These are phyloP conservation scores for Albugo laibachii DNA, from an alignment of 352 stramenopile genomes.

Conservation along the genomic window DNA sequence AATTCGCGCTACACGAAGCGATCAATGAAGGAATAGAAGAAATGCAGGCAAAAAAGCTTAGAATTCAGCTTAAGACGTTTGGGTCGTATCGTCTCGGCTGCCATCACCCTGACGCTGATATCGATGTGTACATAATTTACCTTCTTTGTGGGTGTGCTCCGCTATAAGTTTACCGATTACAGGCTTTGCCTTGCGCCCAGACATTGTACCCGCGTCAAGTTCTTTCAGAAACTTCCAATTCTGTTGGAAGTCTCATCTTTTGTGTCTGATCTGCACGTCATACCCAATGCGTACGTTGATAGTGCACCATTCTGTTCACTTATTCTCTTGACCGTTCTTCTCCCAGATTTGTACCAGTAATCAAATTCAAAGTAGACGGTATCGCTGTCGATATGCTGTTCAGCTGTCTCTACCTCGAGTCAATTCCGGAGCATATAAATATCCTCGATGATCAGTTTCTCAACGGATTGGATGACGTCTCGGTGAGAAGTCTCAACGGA, in stretches of 20 bases:
- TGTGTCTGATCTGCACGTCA: constrained; percentile 58
- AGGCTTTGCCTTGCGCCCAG: constrained; percentile 67
- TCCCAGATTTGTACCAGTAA: constrained; percentile 71
- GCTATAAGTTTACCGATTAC: constrained; percentile 3
- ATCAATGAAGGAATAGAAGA: constrained; percentile 21
- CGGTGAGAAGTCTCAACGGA: constrained; percentile 87
- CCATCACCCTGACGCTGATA: constrained; percentile 70
- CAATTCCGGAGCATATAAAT: constrained; percentile 40
- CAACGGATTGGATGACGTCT: constrained; percentile 81
- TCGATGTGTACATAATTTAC: constrained; percentile 36
- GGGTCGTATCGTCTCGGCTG: constrained; percentile 80
- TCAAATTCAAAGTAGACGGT: constrained; percentile 86
- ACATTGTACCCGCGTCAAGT: constrained; percentile 64
- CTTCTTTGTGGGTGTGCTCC: neutral
- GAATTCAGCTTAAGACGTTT: constrained; percentile 75
- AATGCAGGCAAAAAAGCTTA: constrained; percentile 13
- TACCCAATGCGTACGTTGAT: constrained; percentile 74
- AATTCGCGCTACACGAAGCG: constrained; percentile 61
- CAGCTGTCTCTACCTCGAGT: constrained; percentile 44
- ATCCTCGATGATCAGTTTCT: constrained; percentile 68
- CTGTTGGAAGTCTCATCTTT: constrained; percentile 44
- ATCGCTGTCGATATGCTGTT: constrained; percentile 90
- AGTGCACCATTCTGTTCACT: neutral
- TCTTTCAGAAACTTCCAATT: constrained; percentile 74
- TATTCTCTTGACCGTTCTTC: neutral